These are phyloP conservation scores for Debaryomycetaceae sp. DNA, from an alignment of 1,139 yeast species.

Conservation along the genomic window DNA sequence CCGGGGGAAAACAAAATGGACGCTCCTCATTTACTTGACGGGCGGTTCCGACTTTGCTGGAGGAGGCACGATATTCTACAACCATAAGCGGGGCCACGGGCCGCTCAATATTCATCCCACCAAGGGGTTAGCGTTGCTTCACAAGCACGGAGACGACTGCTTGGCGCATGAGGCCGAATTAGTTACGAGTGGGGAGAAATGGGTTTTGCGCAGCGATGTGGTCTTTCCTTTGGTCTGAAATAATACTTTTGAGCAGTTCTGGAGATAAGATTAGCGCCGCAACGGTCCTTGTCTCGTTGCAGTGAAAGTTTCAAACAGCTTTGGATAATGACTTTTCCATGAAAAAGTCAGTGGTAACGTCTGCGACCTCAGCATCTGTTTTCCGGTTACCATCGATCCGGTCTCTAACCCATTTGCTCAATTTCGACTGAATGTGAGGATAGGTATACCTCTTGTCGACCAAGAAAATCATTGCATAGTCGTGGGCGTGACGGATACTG, in stretches of 20 bases:
- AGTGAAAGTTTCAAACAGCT: not conserved
- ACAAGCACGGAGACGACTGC: slow-evolving; percentile 61
- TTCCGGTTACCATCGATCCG: slow-evolving; percentile 12
- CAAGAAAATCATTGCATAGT: slow-evolving; percentile 66
- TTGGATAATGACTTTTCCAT: slow-evolving; percentile 5
- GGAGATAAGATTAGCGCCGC: too few species aligned
- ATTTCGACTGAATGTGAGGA: slow-evolving; percentile 42
- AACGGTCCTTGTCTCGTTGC: too few species aligned
- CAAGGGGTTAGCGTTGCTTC: slow-evolving; percentile 51
- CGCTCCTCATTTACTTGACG: slow-evolving; percentile 46
- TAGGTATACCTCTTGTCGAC: slow-evolving; percentile 54
- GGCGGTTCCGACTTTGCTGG: slow-evolving; percentile 49
- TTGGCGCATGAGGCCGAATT: slow-evolving; percentile 48
- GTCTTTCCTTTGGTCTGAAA: slow-evolving; percentile 14
- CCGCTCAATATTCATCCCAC: slow-evolving; percentile 34
- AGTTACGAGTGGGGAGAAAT: slow-evolving; percentile 44
- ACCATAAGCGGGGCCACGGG: slow-evolving; percentile 14
- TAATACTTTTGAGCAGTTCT: not conserved
- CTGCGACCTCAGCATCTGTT: slow-evolving; percentile 6
- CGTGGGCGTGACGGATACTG: slow-evolving; percentile 75
- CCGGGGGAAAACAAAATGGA: slow-evolving; percentile 44
- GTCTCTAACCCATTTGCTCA: slow-evolving; percentile 70
- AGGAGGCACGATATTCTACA: slow-evolving; percentile 54
- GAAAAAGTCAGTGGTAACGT: slow-evolving; percentile 17
- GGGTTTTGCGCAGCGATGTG: slow-evolving; percentile 58